Evolutionary conservation across 2,329 filamentous ascomycete genomes (phyloP).

Genomic region (Monosporascus sp.): DNA sequence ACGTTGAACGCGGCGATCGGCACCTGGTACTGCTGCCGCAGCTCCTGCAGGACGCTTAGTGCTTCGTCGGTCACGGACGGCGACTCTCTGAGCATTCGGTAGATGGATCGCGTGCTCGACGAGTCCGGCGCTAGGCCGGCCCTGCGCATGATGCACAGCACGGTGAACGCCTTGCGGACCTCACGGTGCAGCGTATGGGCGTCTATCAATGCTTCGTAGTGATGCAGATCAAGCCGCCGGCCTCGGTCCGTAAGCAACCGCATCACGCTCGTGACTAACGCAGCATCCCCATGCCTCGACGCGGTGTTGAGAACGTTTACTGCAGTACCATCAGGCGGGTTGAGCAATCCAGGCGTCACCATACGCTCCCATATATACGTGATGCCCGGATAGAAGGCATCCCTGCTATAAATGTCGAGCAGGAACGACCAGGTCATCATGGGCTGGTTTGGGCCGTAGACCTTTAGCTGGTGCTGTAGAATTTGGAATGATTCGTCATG

Average conservation of each 20-base stretch:
- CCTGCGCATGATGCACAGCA: conserved; percentile 68
- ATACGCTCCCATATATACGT: conserved; percentile 65
- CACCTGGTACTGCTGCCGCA: conserved; percentile 36
- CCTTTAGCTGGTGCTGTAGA: conserved; percentile 50
- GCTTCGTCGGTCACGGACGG: conserved; percentile 42
- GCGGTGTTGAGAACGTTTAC: conserved; percentile 67
- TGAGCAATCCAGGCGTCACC: conserved; percentile 51
- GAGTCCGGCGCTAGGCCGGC: conserved; percentile 52
- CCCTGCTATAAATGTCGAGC: conserved; percentile 67
- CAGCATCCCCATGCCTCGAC: conserved; percentile 59
- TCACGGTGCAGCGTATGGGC: conserved; percentile 59
- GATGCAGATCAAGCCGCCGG: conserved; percentile 54
- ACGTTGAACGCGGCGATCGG: conserved; percentile 36
- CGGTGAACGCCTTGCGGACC: conserved; percentile 59
- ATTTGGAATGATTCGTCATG: conserved; percentile 71
- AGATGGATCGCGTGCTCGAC: conserved; percentile 60
- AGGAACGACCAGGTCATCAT: conserved; percentile 61
- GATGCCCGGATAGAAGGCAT: conserved; percentile 58
- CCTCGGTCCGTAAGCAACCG: conserved; percentile 55
- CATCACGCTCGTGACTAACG: conserved; percentile 67
- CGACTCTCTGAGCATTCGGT: conserved; percentile 44
- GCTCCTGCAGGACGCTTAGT: conserved; percentile 49
- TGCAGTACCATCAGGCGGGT: conserved; percentile 59
- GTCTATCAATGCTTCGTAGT: conserved; percentile 76
- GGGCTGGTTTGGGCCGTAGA: conserved; percentile 35